Conservation (phyloP, 164 flowering plant species). For the Pachysandra terminalis region DNA sequence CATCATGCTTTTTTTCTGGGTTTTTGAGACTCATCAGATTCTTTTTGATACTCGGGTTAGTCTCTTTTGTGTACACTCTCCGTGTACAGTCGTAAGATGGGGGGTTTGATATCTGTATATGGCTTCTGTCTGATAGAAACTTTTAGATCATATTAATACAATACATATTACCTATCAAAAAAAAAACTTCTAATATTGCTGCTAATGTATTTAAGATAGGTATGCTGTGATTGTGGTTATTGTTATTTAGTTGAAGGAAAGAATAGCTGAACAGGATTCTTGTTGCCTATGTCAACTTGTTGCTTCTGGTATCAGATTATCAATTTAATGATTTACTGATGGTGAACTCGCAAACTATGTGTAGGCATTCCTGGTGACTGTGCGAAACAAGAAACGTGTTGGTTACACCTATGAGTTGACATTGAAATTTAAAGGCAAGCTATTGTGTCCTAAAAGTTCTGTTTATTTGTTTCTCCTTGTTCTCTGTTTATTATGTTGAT, state of each 20-base stretch:
- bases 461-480: neutral
- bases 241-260: too few relatives aligned
- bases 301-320: neutral
- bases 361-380: conserved; percentile 92
- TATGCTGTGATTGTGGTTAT: neutral
- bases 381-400: conserved; percentile 90
- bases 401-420: conserved; percentile 85
- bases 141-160: too few relatives aligned
- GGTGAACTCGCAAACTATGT: conserved; percentile 9
- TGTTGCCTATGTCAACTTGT: too few relatives aligned
- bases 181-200: neutral
- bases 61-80: too few relatives aligned
- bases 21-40: too few relatives aligned
- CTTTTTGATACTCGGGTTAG: too few relatives aligned
- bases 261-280: too few relatives aligned
- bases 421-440: conserved; percentile 65
- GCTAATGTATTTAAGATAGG: neutral
- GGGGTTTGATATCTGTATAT: too few relatives aligned
- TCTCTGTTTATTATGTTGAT: neutral
- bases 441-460: neutral
- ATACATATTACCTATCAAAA: too few relatives aligned
- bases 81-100: too few relatives aligned
- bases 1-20: too few relatives aligned
- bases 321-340: conserved; percentile 7
- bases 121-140: too few relatives aligned